These are phyloP conservation scores for Trichophyton schoenleinii DNA, from an alignment of 2,329 filamentous ascomycete species.

Conservation along the genomic window DNA sequence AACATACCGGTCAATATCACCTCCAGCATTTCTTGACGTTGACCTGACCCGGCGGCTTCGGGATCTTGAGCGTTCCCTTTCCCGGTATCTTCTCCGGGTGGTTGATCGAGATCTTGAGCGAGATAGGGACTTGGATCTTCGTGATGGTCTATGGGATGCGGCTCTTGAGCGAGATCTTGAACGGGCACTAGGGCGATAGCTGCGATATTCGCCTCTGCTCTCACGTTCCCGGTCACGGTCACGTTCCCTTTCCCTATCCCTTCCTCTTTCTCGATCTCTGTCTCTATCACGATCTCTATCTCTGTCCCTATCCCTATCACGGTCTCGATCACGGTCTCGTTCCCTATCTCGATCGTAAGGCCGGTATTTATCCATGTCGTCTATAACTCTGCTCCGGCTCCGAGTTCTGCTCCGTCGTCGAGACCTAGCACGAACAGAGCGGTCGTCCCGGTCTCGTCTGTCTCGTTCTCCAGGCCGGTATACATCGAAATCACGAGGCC, in stretches of 20 bases:
- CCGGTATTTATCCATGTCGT: not conserved
- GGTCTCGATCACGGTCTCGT: constrained; percentile 14
- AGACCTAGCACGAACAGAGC: constrained; percentile 23
- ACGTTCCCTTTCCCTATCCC: constrained; percentile 12
- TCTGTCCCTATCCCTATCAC: constrained; percentile 12
- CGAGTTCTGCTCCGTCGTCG: constrained; percentile 24
- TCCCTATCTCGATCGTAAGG: constrained; percentile 6
- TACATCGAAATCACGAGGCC: constrained; percentile 13
- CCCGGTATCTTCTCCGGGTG: constrained; percentile 11
- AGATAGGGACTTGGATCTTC: constrained; percentile 12
- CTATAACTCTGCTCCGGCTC: constrained; percentile 21
- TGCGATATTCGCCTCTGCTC: constrained; percentile 12
- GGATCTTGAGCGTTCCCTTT: constrained; percentile 12
- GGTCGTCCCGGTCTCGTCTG: constrained; percentile 20
- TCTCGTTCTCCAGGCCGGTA: constrained; percentile 14
- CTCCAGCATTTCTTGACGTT: constrained; percentile 22
- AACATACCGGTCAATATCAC: constrained; percentile 34
- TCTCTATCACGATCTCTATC: constrained; percentile 9
- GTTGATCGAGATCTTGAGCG: constrained; percentile 16
- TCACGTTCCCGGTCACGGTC: constrained; percentile 13
- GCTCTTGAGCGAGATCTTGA: constrained; percentile 17
- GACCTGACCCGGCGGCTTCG: constrained; percentile 19
- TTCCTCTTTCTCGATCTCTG: constrained; percentile 4
- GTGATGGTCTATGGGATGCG: constrained; percentile 13
- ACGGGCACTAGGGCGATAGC: constrained; percentile 16